phyloP scores from a whole-genome alignment of 331 rosid species.

The Quercus tomentella region DNA sequence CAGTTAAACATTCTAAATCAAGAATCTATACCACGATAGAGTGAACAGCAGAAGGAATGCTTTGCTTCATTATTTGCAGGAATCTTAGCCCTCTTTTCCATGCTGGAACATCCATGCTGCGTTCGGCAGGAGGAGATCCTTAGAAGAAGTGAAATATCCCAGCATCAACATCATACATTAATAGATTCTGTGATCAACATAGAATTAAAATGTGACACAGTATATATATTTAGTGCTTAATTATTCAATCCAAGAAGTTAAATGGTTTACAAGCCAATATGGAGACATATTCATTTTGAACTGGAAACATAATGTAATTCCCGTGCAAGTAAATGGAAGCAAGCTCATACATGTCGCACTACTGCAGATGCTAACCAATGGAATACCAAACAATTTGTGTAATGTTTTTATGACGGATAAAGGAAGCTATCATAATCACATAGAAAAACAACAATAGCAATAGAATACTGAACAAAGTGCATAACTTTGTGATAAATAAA shows the following conservation, averaged over 20 bases:
- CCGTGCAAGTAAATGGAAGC: background rate
- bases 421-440: background rate
- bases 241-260: background rate
- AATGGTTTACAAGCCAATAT: background rate
- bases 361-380: background rate
- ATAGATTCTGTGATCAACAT: conserved; percentile 27
- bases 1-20: conserved; percentile 6
- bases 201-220: background rate
- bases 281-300: background rate
- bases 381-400: background rate
- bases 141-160: conserved; percentile 88
- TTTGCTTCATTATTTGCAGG: conserved; percentile 60
- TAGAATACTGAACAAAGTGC: background rate
- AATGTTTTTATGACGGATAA: background rate
- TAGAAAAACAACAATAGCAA: background rate
- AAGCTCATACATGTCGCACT: background rate
- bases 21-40: conserved; percentile 78
- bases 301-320: background rate
- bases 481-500: background rate
- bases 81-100: conserved; percentile 83
- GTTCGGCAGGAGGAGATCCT: conserved; percentile 99
- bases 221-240: conserved; percentile 8
- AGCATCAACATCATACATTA: conserved; percentile 77
- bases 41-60: conserved; percentile 83
- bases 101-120: conserved; percentile 97